Evolutionary conservation across 1,284 basidiomycete genomes (phyloP), one percentile per base, ranked within the genome.

Genomic region (Moniliella sp.): DNA sequence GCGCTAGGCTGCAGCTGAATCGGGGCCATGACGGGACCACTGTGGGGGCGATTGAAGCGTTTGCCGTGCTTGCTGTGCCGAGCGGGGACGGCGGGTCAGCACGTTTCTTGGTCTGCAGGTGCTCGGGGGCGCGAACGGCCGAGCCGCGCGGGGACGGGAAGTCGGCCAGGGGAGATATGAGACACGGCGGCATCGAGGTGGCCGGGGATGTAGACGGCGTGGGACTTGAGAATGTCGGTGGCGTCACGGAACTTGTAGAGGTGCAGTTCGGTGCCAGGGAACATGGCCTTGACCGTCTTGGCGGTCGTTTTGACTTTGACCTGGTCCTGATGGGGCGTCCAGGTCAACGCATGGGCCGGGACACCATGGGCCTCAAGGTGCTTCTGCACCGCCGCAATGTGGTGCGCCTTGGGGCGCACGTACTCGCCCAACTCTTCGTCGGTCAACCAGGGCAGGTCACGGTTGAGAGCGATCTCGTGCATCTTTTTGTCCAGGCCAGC

Each of bases 261-360:
- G 11, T 13, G 19, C 29, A 27, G 18, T 2, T 34, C 18, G 10
- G 19, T 32, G 25, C 25, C 5, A 32, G 31, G 25, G 15, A 28
- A 30, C 7, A 10, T 18, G 9, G 15, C 2, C 7, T 7, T 28
- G 32, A 4, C 2, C 28, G 32, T 16, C 15, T n/a, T 5, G 28
- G 13, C 40, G 9, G 36, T 42, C 13, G 31, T 26, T 21, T 33
- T n/a, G 18, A 42, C 36, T 4, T 37, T 40, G 25, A 39, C 27
- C 9, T 18, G 25, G 32, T 42, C 30, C 11, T 19, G 18, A 17
- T 12, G 17, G n/a, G 4, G 9, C n/a, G 17, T 27, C 15, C 13
- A 33, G n/a, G 32, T 31, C 12, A 36, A 15, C 4, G 17, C 26
- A 3, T 25, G 17, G 26, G 16, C 28, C 4, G 37, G 15, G 21